These are phyloP conservation scores for Thermothelomyces thermophilus DNA, from an alignment of 2,329 filamentous ascomycete species.

Conservation along the genomic window DNA sequence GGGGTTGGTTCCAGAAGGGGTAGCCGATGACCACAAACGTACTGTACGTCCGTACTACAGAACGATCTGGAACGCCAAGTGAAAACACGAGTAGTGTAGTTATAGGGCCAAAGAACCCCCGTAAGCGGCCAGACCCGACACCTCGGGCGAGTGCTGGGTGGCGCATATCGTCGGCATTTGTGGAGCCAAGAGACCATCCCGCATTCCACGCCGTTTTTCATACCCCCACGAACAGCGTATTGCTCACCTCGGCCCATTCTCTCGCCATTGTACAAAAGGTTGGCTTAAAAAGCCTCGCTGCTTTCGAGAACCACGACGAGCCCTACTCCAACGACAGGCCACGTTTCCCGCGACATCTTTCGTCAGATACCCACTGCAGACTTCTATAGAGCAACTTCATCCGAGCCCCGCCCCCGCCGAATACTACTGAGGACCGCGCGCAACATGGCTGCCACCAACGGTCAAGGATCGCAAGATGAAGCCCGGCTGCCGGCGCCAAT, in stretches of 20 bases:
- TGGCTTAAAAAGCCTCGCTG: not conserved
- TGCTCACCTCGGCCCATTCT: not conserved
- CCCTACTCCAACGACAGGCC: too few relatives aligned
- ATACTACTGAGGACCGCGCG: not conserved
- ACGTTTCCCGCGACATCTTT: too few relatives aligned
- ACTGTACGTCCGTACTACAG: too few relatives aligned
- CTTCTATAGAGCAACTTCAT: too few relatives aligned
- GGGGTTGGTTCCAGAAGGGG: too few relatives aligned
- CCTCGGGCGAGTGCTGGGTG: not conserved
- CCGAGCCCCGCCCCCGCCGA: conserved; percentile 4
- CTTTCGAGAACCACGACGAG: not conserved
- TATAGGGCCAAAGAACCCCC: not conserved
- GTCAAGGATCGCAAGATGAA: conserved; percentile 2
- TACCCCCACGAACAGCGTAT: not conserved
- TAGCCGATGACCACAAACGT: too few relatives aligned
- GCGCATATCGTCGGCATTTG: conserved; percentile 19
- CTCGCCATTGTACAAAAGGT: conserved; percentile 8
- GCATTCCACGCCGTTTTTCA: conserved; percentile 10
- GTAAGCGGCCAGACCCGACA: not conserved
- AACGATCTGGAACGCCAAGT: not conserved
- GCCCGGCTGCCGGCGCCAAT: conserved; percentile 18
- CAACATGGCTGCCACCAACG: conserved; percentile 13
- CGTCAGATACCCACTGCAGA: too few relatives aligned
- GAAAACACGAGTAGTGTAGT: not conserved
- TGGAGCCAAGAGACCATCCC: conserved; percentile 11